Base-by-base conservation (phyloP, 345 rosid species). In the Angophora floribunda region DNA sequence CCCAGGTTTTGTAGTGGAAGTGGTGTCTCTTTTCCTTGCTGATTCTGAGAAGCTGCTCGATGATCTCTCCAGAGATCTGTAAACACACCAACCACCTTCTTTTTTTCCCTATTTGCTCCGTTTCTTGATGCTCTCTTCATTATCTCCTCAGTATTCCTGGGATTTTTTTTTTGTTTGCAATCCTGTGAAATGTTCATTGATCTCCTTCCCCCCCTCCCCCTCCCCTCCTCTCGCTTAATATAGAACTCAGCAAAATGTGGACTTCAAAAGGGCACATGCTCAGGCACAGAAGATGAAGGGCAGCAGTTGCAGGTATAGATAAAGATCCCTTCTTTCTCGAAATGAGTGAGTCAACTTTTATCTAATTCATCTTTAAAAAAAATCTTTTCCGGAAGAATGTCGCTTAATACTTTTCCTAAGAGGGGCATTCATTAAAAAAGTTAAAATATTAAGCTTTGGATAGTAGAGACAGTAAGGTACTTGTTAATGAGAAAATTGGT, bases 201-300 rank as follows among this genome's bases (percentile, higher is more conserved):
- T 44, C 26, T 63, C 13, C 6, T 53, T 36, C 32, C 16, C 21
- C 6, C 16, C 59, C 47, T 47, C 17, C 7, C 28, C 14, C 28
- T 47, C 7, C 28, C 14, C 28, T 47, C n/a, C n/a, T 78, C 36
- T 24, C 57, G 75, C 47, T 49, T 41, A 91, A 65, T 82, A 7
- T 85, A 97, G 99, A 85, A 96, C 93, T 86, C 97, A 96, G 90
- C 96, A 90, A 90, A 92, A 86, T 90, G 93, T 96, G 67, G 98
- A 97, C 92, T 96, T 97, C 95, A 95, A 94, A 91, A 94, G 88
- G 89, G 95, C 96, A 87, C 98, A 96, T 90, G 93, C 97, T 3
- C 93, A 95, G 94, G 99, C 95, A 78, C 99, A 96, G 92, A 99
- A 96, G 91, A 92, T 96, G 89, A 97, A 96, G 93, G 99, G 99